phyloP scores from a whole-genome alignment of 768 basidiomycete genomes.

The Boletus sensibilis region DNA sequence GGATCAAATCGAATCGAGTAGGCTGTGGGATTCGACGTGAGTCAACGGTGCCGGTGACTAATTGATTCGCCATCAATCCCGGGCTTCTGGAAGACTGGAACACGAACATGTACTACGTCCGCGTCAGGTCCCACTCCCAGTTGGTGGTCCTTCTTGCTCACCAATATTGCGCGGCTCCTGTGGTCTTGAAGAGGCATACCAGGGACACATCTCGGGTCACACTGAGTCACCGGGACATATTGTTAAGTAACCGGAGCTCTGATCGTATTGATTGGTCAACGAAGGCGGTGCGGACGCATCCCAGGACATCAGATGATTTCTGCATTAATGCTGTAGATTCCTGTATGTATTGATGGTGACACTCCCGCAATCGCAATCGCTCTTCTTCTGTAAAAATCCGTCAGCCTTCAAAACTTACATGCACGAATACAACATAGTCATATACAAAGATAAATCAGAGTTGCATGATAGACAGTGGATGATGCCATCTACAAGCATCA shows the following conservation, averaged over 20 bases:
- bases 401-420: background rate
- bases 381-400: background rate
- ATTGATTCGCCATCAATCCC: background rate
- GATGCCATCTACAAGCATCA: too few species aligned
- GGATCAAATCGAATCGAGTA: background rate
- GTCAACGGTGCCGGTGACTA: too few species aligned
- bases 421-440: background rate
- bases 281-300: background rate
- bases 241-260: background rate
- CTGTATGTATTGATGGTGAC: background rate
- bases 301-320: background rate
- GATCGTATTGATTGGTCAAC: background rate
- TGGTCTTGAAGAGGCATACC: background rate
- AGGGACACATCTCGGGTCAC: background rate
- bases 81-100: background rate
- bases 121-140: background rate
- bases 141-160: background rate
- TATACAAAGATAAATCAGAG: background rate
- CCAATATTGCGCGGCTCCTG: background rate
- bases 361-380: background rate
- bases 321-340: background rate
- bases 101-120: too few species aligned
- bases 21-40: background rate
- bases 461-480: background rate
- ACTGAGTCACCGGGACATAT: background rate